Evolutionary conservation across 2,329 filamentous ascomycete species (phyloP).

Genomic region (Alternaria novae-zelandiae): DNA sequence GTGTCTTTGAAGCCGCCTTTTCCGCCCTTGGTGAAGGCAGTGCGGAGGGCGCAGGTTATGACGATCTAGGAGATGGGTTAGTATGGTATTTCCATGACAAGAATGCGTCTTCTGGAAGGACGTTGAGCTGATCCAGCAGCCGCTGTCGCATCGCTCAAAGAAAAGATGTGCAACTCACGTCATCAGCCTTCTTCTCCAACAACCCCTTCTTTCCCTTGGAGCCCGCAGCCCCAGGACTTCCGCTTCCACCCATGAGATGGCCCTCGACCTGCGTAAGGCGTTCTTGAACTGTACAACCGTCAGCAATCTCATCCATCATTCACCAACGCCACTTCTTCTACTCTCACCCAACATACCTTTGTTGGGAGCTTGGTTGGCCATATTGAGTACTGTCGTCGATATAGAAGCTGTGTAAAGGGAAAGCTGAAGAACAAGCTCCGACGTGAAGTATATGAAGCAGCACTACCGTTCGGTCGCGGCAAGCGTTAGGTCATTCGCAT

Average conservation of each 20-base stretch:
- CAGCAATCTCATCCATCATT: slow-evolving; percentile 8
- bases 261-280: slow-evolving; percentile 65
- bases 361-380: slow-evolving; percentile 47
- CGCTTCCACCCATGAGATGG: slow-evolving; percentile 59
- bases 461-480: background rate
- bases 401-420: slow-evolving; percentile 2
- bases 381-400: slow-evolving; percentile 21
- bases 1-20: slow-evolving; percentile 98
- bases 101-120: background rate
- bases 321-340: background rate
- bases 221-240: slow-evolving; percentile 21
- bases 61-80: slow-evolving; percentile 63
- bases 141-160: background rate
- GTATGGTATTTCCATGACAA: background rate
- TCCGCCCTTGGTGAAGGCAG: slow-evolving; percentile 89
- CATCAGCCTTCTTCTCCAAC: slow-evolving; percentile 64
- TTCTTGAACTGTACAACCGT: slow-evolving; percentile 56
- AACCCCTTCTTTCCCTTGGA: slow-evolving; percentile 52
- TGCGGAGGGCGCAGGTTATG: slow-evolving; percentile 89
- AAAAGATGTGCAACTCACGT: slow-evolving; percentile 47
- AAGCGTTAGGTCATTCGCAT: slow-evolving; percentile 19
- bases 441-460: background rate
- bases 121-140: background rate
- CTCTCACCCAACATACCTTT: slow-evolving; percentile 18
- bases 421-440: slow-evolving; percentile 1